phyloP scores from a whole-genome alignment of 345 rosid species.

The Camelina laxa region DNA sequence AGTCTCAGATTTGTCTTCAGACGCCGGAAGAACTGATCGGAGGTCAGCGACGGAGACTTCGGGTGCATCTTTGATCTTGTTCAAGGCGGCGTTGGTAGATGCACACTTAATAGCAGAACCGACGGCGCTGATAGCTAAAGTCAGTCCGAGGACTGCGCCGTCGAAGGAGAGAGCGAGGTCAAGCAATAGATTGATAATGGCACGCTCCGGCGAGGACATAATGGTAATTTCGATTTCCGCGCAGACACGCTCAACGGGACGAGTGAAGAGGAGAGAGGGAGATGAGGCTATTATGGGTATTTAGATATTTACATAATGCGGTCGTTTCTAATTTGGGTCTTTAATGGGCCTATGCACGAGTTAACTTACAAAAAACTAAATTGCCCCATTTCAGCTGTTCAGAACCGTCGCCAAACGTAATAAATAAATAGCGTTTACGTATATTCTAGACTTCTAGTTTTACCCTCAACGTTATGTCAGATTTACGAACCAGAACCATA shows the following conservation, averaged over 20 bases:
- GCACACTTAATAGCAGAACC: slow-evolving; percentile 57
- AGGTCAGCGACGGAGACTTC: slow-evolving; percentile 63
- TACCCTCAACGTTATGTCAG: not conserved
- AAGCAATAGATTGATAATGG: slow-evolving; percentile 53
- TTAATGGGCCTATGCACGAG: slow-evolving; percentile 17
- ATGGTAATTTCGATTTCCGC: slow-evolving; percentile 7
- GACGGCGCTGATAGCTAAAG: slow-evolving; percentile 69
- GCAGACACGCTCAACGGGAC: not conserved
- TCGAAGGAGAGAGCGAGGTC: slow-evolving; percentile 81
- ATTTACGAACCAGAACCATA: slow-evolving; percentile 13
- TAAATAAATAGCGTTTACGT: not conserved
- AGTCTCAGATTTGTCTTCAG: slow-evolving; percentile 33
- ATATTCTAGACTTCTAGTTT: not conserved
- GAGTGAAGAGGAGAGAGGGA: not conserved
- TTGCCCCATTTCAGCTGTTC: not conserved
- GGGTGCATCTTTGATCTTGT: slow-evolving; percentile 60
- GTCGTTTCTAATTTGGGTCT: slow-evolving; percentile 18
- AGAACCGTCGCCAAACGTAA: not conserved
- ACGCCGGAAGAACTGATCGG: slow-evolving; percentile 54
- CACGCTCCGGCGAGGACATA: slow-evolving; percentile 83
- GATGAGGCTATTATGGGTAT: slow-evolving; percentile 23
- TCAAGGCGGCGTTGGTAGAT: slow-evolving; percentile 60
- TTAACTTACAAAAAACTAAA: not conserved
- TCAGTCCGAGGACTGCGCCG: slow-evolving; percentile 81
- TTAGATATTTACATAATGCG: not conserved